Base-by-base conservation (phyloP, 2,329 filamentous ascomycete species). In the Chaetomiaceae sp. region DNA sequence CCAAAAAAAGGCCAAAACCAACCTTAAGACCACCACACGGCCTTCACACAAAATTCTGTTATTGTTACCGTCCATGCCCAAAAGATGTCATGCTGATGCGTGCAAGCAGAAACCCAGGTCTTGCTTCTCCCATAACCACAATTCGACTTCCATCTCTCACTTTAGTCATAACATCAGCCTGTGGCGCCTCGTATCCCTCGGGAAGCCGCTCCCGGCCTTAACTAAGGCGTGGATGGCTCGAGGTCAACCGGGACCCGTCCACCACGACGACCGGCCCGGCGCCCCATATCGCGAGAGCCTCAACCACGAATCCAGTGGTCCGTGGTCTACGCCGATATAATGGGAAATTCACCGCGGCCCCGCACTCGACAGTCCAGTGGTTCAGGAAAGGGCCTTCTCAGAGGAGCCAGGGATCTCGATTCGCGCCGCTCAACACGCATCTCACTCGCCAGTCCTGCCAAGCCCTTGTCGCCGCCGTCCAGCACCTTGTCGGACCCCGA, bases 371-470 rank as follows among this genome's bases (percentile, higher is more conserved):
- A 53, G 16, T 43, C 45, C 19, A 51, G 39, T 27, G 67, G 61
- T 56, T 66, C 51, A 62, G 62, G 62, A 61, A 65, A 58, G 55
- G 61, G 58, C 40, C 55, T 49, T 42, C 17, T 53, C 25, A 55
- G 52, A 44, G 48, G 51, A 23, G 57, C 65, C 56, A 67, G 65
- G 63, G 64, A 66, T 27, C 56, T 64, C 42, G 61, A 66, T 56
- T 67, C 66, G 50, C 65, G 68, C 54, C 58, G 68, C 31, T 61
- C 64, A 48, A 49, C 41, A 20, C 51, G 54, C 39, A 45, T 45
- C 30, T 58, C 55, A 49, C 48, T 55, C 49, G 35, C 55, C 41
- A 51, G 35, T 44, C 42, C 34, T 25, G 44, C 31, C 50, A 61
- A 60, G 35, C 55, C 50, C 12, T 49, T 48, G 8, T 58, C 55